Evolutionary conservation across 2,329 filamentous ascomycete species (phyloP).

Genomic region (Lithohypha guttulata): DNA sequence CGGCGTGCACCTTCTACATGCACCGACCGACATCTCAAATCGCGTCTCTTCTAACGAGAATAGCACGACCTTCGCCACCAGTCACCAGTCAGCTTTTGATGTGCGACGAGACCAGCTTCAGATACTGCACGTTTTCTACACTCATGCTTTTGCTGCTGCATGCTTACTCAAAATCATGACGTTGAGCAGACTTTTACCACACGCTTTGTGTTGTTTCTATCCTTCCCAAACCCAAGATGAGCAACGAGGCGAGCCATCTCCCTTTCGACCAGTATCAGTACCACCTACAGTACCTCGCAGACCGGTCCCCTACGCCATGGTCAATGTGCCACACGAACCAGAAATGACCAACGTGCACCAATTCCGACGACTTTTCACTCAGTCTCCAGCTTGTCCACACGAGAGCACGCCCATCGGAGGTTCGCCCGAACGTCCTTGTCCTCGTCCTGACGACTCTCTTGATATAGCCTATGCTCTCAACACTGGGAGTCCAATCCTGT

Average conservation of each 20-base stretch:
- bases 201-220: constrained; percentile 6
- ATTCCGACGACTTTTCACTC: background rate
- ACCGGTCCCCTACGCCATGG: background rate
- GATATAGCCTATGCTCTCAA: background rate
- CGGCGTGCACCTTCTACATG: no score
- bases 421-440: background rate
- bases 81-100: no score
- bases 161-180: constrained; percentile 3
- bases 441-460: background rate
- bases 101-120: no score
- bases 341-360: background rate
- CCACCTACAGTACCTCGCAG: background rate
- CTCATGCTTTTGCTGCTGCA: constrained; percentile 1
- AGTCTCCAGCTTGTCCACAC: background rate
- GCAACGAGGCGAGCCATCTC: background rate
- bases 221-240: background rate
- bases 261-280: background rate
- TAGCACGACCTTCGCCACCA: no score
- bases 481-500: background rate
- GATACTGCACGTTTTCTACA: constrained; percentile 1
- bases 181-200: constrained; percentile 1
- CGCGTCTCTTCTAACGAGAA: no score
- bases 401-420: background rate
- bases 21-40: no score
- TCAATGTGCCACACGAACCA: constrained; percentile 1